Evolutionary conservation across 2,329 filamentous ascomycete species (phyloP), one percentile per base, ranked within the genome.

Genomic region (Talaromyces sp.): DNA sequence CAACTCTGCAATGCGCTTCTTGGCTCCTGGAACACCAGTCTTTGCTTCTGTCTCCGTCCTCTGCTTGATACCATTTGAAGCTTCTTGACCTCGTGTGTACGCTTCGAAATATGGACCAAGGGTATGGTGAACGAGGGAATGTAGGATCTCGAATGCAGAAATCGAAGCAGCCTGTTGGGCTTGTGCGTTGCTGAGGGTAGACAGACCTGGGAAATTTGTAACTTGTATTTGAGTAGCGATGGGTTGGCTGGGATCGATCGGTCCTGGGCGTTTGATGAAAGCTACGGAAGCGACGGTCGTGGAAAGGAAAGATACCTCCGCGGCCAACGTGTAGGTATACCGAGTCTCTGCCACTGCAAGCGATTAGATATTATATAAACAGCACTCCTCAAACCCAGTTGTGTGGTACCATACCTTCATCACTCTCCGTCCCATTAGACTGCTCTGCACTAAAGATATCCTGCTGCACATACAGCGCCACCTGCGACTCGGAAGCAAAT

Each of bases 81-180:
- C 80, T 74, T 92, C 90, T 72, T 92, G 89, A 68, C 85, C 90
- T 80, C 93, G 94, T 65, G 93, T 96, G 77, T 93, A 96, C 71
- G 93, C 94, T 82, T 99, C 94, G 76, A 99, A 99, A 79, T 97
- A 98, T 45, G 96, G 95, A 72, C 92, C 92, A 74, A 99, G 83
- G 70, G 91, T 93, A 76, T 93, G 90, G 78, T 97, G 93, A 70
- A 99, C 87, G 72, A 97, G 86, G 65, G 94, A 92, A 80, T 97
- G 93, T 67, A 99, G 83, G 71, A 94, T 90, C 79, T 98, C 94
- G 79, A 93, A 97, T 3, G 94, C 93, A 54, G 93, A 96, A 64
- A 89, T 83, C 31, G 88, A 84, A 64, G 88, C 85, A 65, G 88
- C 89, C 76, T 93, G 90, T 70, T 91, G 88, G 70, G 88, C 84